phyloP scores from a whole-genome alignment of 2,329 filamentous ascomycete genomes.

The Cladobotryum protrusum region DNA sequence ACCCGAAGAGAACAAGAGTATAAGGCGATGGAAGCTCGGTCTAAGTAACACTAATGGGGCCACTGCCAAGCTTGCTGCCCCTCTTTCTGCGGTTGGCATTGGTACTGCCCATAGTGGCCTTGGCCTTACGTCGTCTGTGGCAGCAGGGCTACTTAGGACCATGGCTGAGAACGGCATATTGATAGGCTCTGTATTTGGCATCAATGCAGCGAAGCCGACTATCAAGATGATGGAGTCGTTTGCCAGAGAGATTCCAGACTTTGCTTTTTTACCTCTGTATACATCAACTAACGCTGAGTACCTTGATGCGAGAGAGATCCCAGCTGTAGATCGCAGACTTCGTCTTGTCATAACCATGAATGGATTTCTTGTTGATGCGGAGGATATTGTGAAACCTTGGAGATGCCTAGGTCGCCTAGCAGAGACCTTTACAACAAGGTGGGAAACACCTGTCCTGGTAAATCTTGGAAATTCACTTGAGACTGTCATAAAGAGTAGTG shows the following conservation, averaged over 20 bases:
- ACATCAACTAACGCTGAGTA: constrained; percentile 35
- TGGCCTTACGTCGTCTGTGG: constrained; percentile 66
- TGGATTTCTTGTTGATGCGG: constrained; percentile 71
- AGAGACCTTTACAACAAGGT: constrained; percentile 78
- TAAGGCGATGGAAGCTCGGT: constrained; percentile 67
- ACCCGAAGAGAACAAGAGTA: constrained; percentile 56
- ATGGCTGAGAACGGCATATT: constrained; percentile 73
- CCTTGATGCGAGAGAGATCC: constrained; percentile 44
- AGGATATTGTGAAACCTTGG: constrained; percentile 69
- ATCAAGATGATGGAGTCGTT: constrained; percentile 86
- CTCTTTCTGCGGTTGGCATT: constrained; percentile 71
- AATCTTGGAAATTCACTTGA: constrained; percentile 74
- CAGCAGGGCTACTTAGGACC: constrained; percentile 71
- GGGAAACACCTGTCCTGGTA: constrained; percentile 71
- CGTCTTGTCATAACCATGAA: constrained; percentile 77
- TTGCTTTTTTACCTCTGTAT: constrained; percentile 73
- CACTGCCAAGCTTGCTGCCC: constrained; percentile 63
- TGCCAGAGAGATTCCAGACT: constrained; percentile 78
- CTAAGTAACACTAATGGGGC: constrained; percentile 41
- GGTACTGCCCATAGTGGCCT: constrained; percentile 72
- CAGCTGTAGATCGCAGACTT: constrained; percentile 58
- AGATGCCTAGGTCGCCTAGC: constrained; percentile 62
- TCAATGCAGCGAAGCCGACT: constrained; percentile 80
- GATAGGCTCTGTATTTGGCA: constrained; percentile 81
- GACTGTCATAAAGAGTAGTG: constrained; percentile 68